These are phyloP conservation scores for Circinella umbellata DNA, from an alignment of 371 early-diverging fungal species.

Conservation along the genomic window DNA sequence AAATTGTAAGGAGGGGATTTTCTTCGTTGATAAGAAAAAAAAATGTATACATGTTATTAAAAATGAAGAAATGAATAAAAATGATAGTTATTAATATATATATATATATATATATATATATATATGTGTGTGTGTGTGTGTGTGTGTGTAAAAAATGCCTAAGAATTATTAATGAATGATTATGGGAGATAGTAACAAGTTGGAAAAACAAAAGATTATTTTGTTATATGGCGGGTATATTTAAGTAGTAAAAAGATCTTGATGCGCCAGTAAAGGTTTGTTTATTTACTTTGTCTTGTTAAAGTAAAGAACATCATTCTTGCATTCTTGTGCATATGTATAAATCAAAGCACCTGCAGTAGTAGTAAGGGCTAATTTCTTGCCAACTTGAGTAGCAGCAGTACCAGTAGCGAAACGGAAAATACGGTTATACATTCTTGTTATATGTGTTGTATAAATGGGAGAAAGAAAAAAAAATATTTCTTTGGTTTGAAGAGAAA, in stretches of 20 bases:
- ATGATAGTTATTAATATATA: no score
- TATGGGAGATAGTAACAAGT: no score
- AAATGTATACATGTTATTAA: no score
- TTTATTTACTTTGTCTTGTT: conserved; percentile 30
- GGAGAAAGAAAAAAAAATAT: neutral
- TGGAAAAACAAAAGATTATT: no score
- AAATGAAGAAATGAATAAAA: no score
- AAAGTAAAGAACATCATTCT: conserved; percentile 50
- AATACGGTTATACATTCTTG: conserved; percentile 21
- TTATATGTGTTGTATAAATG: neutral
- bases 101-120: no score
- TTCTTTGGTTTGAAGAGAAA: conserved; percentile 3
- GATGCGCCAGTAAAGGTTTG: neutral
- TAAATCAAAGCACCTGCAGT: conserved; percentile 26
- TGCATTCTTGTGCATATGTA: conserved; percentile 50
- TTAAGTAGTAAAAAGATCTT: neutral
- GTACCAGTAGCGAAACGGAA: conserved; percentile 33
- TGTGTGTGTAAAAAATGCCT: no score
- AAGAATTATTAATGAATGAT: no score
- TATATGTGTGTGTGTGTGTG: no score
- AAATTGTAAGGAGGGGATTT: no score
- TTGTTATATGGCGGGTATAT: neutral
- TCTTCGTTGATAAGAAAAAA: no score
- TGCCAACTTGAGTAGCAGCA: conserved; percentile 24
- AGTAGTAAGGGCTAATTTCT: conserved; percentile 19